Evolutionary conservation across 2,329 filamentous ascomycete genomes (phyloP), one percentile per base, ranked within the genome.

Genomic region (Passalora sequoiae): DNA sequence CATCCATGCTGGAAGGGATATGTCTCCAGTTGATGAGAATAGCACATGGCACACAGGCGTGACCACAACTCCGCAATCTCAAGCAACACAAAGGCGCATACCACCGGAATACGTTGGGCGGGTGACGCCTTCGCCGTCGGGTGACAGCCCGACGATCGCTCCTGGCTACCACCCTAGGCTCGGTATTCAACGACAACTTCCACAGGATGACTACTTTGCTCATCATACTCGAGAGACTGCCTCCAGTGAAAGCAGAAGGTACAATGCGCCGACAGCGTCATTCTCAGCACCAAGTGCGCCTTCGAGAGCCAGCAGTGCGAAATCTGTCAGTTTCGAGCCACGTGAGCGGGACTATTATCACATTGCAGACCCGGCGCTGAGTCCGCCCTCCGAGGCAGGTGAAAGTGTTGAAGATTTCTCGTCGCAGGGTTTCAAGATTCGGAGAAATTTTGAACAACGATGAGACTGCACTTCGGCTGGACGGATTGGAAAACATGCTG

Each of bases 301-400:
- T 4, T 39, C 43, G 4, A 4, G 45, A 19, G 31, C 36, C 3
- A 43, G 35, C 16, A 51, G 40, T 39, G 38, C 35, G 6, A 46
- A 33, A 20, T 44, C 48, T 10, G 43, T 51, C 4, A 43, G 29
- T 22, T 50, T 50, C 15, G 48, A 50, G 7, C 39, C 46, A 4
- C 39, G 41, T 21, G 46, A 48, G 9, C n/a, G n/a, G n/a, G n/a
- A n/a, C n/a, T 7, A 29, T 2, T 40, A 40, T 16, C 29, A 41
- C 4, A 39, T 40, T 16, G 44, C 35, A n/a, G 42, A 48, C 9
- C 17, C 52, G 19, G 43, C 32, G n/a, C 22, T 50, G 8, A 50
- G 53, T 35, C 47, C 52, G 10, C 50, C 52, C 1, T 51, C 45
- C 27, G 52, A 55, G 29, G 47, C 50, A 2, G 46, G 43, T 9